Conservation (phyloP, 345 rosid species). For the Dipteronia dyeriana region DNA sequence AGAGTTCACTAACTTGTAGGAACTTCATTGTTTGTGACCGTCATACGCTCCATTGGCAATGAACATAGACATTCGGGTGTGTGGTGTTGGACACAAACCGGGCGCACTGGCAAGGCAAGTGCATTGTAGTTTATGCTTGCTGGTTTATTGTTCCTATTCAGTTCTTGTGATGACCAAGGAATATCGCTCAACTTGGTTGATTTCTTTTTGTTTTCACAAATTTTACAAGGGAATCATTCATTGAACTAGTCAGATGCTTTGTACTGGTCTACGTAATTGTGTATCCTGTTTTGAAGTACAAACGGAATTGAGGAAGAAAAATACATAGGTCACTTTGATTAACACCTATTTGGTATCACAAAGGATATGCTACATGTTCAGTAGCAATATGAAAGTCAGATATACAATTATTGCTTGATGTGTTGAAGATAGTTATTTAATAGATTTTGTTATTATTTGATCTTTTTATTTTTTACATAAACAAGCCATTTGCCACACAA, state of each 20-base stretch:
- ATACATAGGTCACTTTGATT: neutral
- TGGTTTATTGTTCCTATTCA: neutral
- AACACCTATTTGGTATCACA: neutral
- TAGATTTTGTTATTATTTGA: too few relatives aligned
- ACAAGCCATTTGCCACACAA: too few relatives aligned
- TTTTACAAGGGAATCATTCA: neutral
- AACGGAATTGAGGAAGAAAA: neutral
- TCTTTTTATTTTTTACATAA: too few relatives aligned
- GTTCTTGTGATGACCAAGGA: too few relatives aligned
- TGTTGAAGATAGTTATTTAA: too few relatives aligned
- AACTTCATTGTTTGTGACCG: slow-evolving; percentile 77
- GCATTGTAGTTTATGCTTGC: slow-evolving; percentile 13
- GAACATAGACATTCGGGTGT: slow-evolving; percentile 69
- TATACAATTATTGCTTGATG: too few relatives aligned
- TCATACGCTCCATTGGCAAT: slow-evolving; percentile 83
- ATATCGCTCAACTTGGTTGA: neutral
- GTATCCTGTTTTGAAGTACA: too few relatives aligned
- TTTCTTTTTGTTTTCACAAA: neutral
- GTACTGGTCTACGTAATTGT: neutral
- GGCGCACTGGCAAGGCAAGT: slow-evolving; percentile 80
- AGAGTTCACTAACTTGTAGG: slow-evolving; percentile 46
- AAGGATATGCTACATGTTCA: neutral
- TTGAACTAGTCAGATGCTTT: neutral
- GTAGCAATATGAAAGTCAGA: too few relatives aligned
- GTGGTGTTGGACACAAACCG: slow-evolving; percentile 85